Base-by-base conservation (phyloP, 1,284 basidiomycete genomes). In the Ustanciosporium gigantosporum region DNA sequence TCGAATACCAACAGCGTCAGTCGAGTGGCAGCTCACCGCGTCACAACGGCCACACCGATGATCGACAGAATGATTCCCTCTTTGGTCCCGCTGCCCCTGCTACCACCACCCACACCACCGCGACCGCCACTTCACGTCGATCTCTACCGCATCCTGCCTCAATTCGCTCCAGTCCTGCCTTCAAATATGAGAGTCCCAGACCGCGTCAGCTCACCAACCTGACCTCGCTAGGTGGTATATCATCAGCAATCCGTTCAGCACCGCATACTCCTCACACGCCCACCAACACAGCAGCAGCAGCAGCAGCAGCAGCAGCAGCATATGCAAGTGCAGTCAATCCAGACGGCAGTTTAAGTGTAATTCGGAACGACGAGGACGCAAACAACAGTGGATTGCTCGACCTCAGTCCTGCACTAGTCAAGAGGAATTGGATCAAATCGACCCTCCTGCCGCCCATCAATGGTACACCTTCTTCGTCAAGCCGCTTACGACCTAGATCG, bases 331-430 rank as follows among this genome's bases (percentile, higher is more conserved):
- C n/a, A n/a, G n/a, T 72, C 35, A 66, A 66, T 23, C 41, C 56
- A 2, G 74, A 77, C 31, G 71, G 73, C n/a, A 73, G 70, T 39
- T 61, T 70, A 31, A 73, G 64, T 21, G 65, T 74, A n/a, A 57
- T 73, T 6, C 68, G 73, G 16, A 65, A 70, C 36, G 71, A 74
- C 21, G 64, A 69, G 17, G 73, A 75, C 31, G 74, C 74, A 7
- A 74, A 68, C 46, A 70, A 70, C 36, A 73, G 69, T 22, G 74
- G 74, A 1, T 50, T 77, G 16, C 57, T 77, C 29, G 74, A 70
- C 22, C 39, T 76, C 15, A 68, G 57, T 34, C 73, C 74, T 3
- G 56, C 59, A 21, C 49, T 72, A 3, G 14, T 49, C 14, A 41
- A 46, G 19, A 43, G 35, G 32, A 9, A 9, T 29, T 11, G 27